These are phyloP conservation scores for Misopates orontium DNA, from an alignment of 257 asterid genomes.

Conservation along the genomic window DNA sequence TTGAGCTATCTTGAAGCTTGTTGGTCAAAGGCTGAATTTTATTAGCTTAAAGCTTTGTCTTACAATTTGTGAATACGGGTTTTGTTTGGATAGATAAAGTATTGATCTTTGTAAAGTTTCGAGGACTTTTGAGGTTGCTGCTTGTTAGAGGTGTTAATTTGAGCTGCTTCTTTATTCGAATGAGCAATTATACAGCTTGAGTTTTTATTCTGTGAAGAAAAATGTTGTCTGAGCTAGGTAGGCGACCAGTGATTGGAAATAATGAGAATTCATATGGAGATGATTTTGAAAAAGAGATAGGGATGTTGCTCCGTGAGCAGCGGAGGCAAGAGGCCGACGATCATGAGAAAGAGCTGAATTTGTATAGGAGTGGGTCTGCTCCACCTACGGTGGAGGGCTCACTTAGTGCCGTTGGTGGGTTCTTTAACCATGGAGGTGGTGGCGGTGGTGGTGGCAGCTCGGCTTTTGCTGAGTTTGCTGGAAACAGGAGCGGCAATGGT, in stretches of 20 bases:
- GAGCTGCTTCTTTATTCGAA: slow-evolving; percentile 19
- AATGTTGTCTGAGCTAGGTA: slow-evolving; percentile 76
- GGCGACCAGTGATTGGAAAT: slow-evolving; percentile 71
- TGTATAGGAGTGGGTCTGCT: slow-evolving; percentile 97
- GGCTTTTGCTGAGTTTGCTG: slow-evolving; percentile 52
- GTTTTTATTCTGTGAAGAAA: slow-evolving; percentile 27
- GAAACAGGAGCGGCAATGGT: slow-evolving; percentile 52
- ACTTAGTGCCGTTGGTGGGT: slow-evolving; percentile 83
- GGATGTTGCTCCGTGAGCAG: slow-evolving; percentile 71
- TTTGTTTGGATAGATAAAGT: slow-evolving; percentile 23
- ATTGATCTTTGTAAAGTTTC: slow-evolving; percentile 27
- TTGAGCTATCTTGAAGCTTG: slow-evolving; percentile 31
- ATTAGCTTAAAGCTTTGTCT: slow-evolving; percentile 27
- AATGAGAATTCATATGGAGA: slow-evolving; percentile 79
- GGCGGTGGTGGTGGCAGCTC: slow-evolving; percentile 35
- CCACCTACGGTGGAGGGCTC: slow-evolving; percentile 99
- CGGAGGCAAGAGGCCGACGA: slow-evolving; percentile 76
- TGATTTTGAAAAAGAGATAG: slow-evolving; percentile 82
- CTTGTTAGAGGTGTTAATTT: slow-evolving; percentile 29
- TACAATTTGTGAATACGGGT: slow-evolving; percentile 26
- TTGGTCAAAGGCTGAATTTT: slow-evolving; percentile 46
- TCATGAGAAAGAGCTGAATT: slow-evolving; percentile 83
- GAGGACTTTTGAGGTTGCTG: slow-evolving; percentile 34
- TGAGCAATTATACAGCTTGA: slow-evolving; percentile 29
- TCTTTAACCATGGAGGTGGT: slow-evolving; percentile 55